Evolutionary conservation across 2,329 filamentous ascomycete species (phyloP).

Genomic region (Neonectria magnoliae): DNA sequence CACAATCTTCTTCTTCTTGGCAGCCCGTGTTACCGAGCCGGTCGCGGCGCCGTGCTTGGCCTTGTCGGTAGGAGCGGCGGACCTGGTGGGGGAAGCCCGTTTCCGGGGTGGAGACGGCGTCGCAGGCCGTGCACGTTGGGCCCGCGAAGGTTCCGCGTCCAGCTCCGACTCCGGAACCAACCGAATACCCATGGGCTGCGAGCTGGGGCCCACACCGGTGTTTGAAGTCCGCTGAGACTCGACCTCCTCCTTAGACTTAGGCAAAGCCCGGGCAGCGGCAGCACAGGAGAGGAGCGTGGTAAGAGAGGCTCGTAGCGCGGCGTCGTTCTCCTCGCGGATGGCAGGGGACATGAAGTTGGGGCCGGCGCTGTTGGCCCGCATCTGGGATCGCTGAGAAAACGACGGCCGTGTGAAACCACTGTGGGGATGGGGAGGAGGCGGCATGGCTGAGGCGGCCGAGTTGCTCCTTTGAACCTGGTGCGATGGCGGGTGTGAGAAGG

Average conservation of each 20-base stretch:
- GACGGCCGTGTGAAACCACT: constrained; percentile 62
- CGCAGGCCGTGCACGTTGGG: constrained; percentile 33
- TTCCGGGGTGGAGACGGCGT: constrained; percentile 39
- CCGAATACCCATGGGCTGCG: constrained; percentile 67
- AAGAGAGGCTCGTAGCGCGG: constrained; percentile 89
- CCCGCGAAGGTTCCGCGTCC: constrained; percentile 49
- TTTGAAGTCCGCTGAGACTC: constrained; percentile 49
- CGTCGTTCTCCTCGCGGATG: constrained; percentile 89
- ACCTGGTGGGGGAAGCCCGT: constrained; percentile 44
- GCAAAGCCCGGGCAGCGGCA: constrained; percentile 84
- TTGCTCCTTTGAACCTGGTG: constrained; percentile 58
- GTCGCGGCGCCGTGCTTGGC: constrained; percentile 59
- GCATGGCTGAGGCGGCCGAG: constrained; percentile 60
- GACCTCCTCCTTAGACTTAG: constrained; percentile 68
- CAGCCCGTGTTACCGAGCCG: constrained; percentile 55
- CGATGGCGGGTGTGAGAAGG: constrained; percentile 84
- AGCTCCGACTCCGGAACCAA: constrained; percentile 71
- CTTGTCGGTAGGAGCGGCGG: constrained; percentile 52
- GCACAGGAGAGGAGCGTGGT: constrained; percentile 96
- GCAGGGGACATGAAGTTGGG: constrained; percentile 77
- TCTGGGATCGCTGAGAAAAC: constrained; percentile 59
- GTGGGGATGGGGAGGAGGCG: constrained; percentile 58
- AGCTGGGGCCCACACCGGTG: constrained; percentile 56
- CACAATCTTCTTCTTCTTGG: constrained; percentile 68
- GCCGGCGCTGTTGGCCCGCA: constrained; percentile 56